Base-by-base conservation (phyloP, 2,329 filamentous ascomycete genomes). In the Clarireedia monteithiana region DNA sequence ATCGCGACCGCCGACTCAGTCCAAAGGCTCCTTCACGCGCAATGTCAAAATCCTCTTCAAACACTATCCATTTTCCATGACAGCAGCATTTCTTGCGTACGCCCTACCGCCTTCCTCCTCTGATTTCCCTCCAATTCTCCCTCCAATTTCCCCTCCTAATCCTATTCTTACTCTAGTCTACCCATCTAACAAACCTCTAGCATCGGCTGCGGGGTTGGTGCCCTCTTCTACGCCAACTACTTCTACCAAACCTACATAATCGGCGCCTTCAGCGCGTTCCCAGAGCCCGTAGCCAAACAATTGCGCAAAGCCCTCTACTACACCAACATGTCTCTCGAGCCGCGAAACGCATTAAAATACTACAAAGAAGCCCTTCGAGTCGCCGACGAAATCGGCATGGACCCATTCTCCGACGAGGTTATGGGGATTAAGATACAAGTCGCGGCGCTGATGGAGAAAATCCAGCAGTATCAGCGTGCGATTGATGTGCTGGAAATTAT, bases 381-480 rank as follows among this genome's bases (percentile, higher is more conserved):
- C 51, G 90, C 90, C 56, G 75, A 84, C 50, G 84, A 89, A 66
- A 68, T 87, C 50, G 83, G 84, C 0, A 82, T 99, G 74, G 90
- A 97, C 67, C 89, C 89, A 0, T 95, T 91, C 69, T 91, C 88
- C 4, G 88, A 96, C 64, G 91, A 96, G 69, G 85, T 96, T 36
- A 78, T 96, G 63, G 94, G 94, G 7, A 84, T 97, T 52, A 89
- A 91, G 67, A 85, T 97, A 50, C 84, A 91, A 68, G 77, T 95
- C 7, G 84, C 89, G 1, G 79, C 80, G 9, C 84, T 95, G 77
- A 78, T 96, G 60, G 89, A 96, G 71, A 85, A 86, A 66, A 81
- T 89, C 15, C 79, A 84, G 34, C 82, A 86, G 64, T 84, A 84
- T 66, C 77, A 81, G 23, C 81, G 84, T 56, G 84, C 91, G 0